A percentile compares a stretch with the other conserved stretches of the same genome.
These are phyloP conservation scores for Sporisorium scitamineum DNA, from an alignment of 1,284 basidiomycete genomes.

Conservation along the genomic window DNA sequence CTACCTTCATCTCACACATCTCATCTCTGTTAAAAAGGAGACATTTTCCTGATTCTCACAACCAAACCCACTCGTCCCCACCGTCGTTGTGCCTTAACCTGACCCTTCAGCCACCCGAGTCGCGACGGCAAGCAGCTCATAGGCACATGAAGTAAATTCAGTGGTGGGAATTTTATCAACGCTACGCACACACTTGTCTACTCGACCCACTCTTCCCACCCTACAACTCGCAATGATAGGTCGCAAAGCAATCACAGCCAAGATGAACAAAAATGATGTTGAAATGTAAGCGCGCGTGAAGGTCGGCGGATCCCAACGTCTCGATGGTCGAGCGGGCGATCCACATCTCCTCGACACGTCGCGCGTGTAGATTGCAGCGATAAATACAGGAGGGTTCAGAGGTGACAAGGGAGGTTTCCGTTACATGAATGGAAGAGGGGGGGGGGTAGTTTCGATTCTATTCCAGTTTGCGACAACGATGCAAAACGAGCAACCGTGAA, in stretches of 20 bases:
- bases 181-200: too few species aligned
- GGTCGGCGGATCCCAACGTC: slow-evolving; percentile 4
- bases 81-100: too few species aligned
- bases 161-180: too few species aligned
- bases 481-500: not conserved
- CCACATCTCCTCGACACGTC: not conserved
- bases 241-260: not conserved
- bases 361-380: not conserved
- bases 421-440: not conserved
- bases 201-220: not conserved
- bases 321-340: slow-evolving; percentile 3
- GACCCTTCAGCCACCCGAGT: too few species aligned
- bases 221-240: not conserved
- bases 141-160: too few species aligned
- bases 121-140: too few species aligned
- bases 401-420: not conserved
- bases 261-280: not conserved
- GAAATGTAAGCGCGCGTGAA: not conserved
- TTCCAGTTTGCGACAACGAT: not conserved
- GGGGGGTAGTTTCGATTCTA: not conserved
- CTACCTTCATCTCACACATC: not conserved
- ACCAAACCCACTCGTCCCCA: not conserved
- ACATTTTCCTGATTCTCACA: too few species aligned
- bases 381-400: not conserved
- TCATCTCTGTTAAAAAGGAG: too few species aligned